Evolutionary conservation across 208 protist genomes (phyloP).

Genomic region (Acanthamoeba healyi): DNA sequence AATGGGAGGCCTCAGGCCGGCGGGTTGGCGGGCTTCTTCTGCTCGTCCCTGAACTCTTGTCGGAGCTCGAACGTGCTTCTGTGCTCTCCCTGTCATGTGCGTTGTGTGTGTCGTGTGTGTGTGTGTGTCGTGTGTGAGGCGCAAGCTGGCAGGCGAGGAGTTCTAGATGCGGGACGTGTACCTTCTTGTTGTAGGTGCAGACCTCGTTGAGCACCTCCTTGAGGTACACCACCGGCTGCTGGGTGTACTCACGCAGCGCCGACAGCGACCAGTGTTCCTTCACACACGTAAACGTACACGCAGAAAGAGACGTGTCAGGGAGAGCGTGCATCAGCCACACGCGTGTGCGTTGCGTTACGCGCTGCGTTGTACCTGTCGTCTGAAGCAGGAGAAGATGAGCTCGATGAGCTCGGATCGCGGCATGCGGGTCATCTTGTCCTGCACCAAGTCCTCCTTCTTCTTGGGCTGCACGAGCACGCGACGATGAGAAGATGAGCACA

Average conservation of each 20-base stretch:
- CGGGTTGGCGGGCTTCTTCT: constrained; percentile 27
- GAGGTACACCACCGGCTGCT: constrained; percentile 38
- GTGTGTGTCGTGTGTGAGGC: background rate
- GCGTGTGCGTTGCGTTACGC: too few relatives aligned
- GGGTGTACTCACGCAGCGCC: constrained; percentile 34
- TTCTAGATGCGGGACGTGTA: background rate
- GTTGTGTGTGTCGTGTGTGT: too few relatives aligned
- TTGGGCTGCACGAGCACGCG: background rate
- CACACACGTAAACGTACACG: background rate
- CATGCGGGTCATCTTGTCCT: constrained; percentile 58
- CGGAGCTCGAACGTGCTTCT: constrained; percentile 25
- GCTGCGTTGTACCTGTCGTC: constrained; percentile 31
- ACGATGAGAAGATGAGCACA: too few relatives aligned
- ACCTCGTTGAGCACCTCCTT: constrained; percentile 51
- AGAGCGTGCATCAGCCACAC: too few relatives aligned
- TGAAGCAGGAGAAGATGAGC: constrained; percentile 63
- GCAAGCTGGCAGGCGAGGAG: too few relatives aligned
- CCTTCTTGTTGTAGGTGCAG: constrained; percentile 59
- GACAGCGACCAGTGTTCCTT: background rate
- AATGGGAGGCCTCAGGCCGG: background rate
- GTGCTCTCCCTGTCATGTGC: constrained; percentile 38
- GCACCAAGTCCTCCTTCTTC: constrained; percentile 56
- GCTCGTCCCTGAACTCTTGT: background rate
- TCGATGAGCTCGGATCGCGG: constrained; percentile 22
- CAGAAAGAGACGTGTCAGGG: too few relatives aligned